A percentile compares a stretch with the other conserved stretches of the same genome.
phyloP scores from a whole-genome alignment of 1,284 basidiomycete genomes.

The Cutaneotrichosporon spelunceum region DNA sequence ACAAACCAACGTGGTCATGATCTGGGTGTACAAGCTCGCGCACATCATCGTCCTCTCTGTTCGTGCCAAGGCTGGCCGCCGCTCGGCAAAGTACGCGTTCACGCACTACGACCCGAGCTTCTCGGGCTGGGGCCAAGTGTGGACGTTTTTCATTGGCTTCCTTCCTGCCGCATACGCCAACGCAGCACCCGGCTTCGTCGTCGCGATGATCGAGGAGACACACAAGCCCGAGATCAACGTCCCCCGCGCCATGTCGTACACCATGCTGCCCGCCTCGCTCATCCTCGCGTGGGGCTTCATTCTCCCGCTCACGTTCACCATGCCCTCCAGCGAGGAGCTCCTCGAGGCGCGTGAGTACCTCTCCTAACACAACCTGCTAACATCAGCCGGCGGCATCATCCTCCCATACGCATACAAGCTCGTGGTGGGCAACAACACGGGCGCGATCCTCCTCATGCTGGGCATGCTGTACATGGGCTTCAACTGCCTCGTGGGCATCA shows the following conservation, averaged over 20 bases:
- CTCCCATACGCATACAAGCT: conserved; percentile 21
- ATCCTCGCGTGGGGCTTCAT: conserved; percentile 18
- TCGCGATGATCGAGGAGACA: conserved; percentile 22
- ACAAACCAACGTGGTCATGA: conserved; percentile 14
- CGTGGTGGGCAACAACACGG: conserved; percentile 18
- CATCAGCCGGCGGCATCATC: conserved; percentile 16
- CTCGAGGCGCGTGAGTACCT: conserved; percentile 21
- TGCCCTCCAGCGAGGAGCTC: conserved; percentile 19
- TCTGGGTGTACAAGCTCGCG: conserved; percentile 17
- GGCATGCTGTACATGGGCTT: conserved; percentile 21
- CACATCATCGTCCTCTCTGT: conserved; percentile 18
- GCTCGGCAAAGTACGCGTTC: conserved; percentile 21
- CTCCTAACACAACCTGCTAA: neutral
- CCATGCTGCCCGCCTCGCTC: conserved; percentile 20
- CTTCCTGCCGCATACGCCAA: conserved; percentile 19
- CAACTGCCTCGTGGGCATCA: conserved; percentile 25
- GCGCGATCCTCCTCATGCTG: conserved; percentile 19
- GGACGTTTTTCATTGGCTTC: conserved; percentile 26
- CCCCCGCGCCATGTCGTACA: conserved; percentile 18
- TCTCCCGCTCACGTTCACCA: conserved; percentile 22
- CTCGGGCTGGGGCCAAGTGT: conserved; percentile 19
- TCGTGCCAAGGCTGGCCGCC: conserved; percentile 20
- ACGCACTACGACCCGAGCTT: conserved; percentile 19
- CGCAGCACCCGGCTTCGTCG: conserved; percentile 19
- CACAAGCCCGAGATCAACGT: conserved; percentile 16